Evolutionary conservation across 2,329 filamentous ascomycete species (phyloP).

Genomic region (Trichoderma sp.): DNA sequence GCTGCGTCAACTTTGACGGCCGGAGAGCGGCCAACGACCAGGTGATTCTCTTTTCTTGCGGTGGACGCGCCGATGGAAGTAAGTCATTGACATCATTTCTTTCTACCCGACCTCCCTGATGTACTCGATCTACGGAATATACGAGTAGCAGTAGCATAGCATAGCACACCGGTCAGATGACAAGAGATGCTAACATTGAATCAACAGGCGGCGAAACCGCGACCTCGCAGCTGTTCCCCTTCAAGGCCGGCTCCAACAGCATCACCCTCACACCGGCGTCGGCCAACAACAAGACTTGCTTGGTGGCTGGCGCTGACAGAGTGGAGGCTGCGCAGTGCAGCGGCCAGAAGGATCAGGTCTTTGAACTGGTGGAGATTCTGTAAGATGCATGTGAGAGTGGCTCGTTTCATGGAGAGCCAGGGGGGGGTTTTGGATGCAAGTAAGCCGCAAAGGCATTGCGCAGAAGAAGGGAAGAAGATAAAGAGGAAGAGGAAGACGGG

Average conservation of each 20-base stretch:
- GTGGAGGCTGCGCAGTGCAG: conserved; percentile 30
- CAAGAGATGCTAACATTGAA: background rate
- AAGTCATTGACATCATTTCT: conserved; percentile 22
- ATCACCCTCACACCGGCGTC: conserved; percentile 46
- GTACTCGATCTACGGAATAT: conserved; percentile 19
- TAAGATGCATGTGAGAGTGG: conserved; percentile 4
- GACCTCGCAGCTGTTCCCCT: conserved; percentile 48
- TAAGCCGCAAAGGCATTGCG: background rate
- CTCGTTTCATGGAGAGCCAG: background rate
- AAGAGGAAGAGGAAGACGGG: background rate
- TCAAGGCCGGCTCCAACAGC: conserved; percentile 37
- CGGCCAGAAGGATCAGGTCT: conserved; percentile 24
- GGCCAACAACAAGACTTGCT: conserved; percentile 34
- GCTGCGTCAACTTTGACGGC: conserved; percentile 50
- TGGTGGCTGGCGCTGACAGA: conserved; percentile 22
- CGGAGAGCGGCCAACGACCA: conserved; percentile 43
- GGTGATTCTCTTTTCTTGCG: conserved; percentile 51
- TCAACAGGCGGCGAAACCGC: conserved; percentile 43
- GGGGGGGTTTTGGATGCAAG: background rate
- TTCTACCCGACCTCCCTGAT: background rate
- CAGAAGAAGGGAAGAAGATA: background rate
- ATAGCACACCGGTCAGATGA: background rate
- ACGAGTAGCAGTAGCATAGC: background rate
- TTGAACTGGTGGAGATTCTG: conserved; percentile 22
- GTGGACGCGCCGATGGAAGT: conserved; percentile 49